Evolutionary conservation across 78 protist genomes (phyloP).

Genomic region (Ministeria vibrans): DNA sequence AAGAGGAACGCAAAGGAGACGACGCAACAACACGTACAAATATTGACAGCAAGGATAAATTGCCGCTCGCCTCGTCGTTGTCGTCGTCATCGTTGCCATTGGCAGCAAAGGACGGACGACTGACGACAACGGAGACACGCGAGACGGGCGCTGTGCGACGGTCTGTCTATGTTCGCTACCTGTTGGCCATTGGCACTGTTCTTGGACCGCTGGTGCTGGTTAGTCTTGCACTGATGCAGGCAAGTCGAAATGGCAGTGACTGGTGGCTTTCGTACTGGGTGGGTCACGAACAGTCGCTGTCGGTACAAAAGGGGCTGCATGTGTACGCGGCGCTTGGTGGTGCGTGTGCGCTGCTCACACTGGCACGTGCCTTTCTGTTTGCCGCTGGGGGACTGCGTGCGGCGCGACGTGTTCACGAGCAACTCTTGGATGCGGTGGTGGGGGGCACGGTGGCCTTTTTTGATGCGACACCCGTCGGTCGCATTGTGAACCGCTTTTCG

Average conservation of each 20-base stretch:
- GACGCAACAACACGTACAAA: too few species aligned
- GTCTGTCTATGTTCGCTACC: not conserved
- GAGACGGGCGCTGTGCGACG: not conserved
- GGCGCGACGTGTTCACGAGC: not conserved
- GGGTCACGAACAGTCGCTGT: not conserved
- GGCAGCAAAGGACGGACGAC: not conserved
- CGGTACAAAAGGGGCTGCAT: not conserved
- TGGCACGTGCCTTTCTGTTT: slow-evolving; percentile 1
- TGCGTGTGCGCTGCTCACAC: not conserved
- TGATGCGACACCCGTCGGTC: slow-evolving; percentile 92
- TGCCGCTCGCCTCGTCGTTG: too few species aligned
- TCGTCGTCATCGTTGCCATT: not conserved
- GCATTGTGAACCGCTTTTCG: slow-evolving; percentile 83
- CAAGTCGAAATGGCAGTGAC: not conserved
- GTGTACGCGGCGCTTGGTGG: not conserved
- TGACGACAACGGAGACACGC: not conserved
- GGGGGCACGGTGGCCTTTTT: slow-evolving; percentile 86
- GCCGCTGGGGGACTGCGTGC: not conserved
- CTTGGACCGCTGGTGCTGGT: not conserved
- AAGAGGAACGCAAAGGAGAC: too few species aligned
- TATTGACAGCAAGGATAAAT: too few species aligned
- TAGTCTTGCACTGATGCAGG: not conserved
- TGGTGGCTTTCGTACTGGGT: slow-evolving; percentile 18
- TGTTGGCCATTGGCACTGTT: not conserved
- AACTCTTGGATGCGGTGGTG: not conserved